Evolutionary conservation across 2,329 filamentous ascomycete species (phyloP).

Genomic region (Talaromyces amestolkiae): DNA sequence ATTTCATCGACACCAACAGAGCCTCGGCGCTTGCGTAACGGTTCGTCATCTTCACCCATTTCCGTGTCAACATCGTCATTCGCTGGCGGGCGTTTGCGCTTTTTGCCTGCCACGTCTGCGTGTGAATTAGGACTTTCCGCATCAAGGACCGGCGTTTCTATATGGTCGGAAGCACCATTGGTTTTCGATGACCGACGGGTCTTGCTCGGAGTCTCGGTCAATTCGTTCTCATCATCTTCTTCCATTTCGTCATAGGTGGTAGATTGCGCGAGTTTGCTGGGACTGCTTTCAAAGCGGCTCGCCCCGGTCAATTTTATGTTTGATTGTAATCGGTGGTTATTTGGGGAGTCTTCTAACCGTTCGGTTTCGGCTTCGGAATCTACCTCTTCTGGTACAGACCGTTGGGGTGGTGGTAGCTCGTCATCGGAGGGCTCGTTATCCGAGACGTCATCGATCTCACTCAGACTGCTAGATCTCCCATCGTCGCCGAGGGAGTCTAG

Average conservation of each 20-base stretch:
- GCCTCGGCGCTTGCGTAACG: conserved; percentile 41
- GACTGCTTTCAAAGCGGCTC: conserved; percentile 61
- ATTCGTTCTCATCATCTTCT: conserved; percentile 52
- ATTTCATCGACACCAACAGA: conserved; percentile 37
- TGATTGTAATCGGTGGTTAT: conserved; percentile 58
- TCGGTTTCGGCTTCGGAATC: conserved; percentile 92
- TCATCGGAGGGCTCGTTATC: conserved; percentile 63
- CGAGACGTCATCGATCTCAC: conserved; percentile 80
- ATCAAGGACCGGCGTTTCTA: conserved; percentile 22
- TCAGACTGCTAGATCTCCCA: conserved; percentile 83
- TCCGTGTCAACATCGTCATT: conserved; percentile 38
- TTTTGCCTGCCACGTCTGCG: conserved; percentile 36
- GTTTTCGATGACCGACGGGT: conserved; percentile 33
- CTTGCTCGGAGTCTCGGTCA: conserved; percentile 42
- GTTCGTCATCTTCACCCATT: conserved; percentile 40
- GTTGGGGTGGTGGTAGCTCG: conserved; percentile 45
- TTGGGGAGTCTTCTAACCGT: conserved; percentile 84
- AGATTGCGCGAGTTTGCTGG: conserved; percentile 71
- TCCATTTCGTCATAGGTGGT: conserved; percentile 47
- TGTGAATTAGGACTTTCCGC: conserved; percentile 24
- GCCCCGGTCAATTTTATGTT: conserved; percentile 61
- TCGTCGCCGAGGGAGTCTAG: conserved; percentile 55
- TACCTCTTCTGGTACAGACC: conserved; percentile 57
- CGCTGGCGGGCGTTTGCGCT: conserved; percentile 41
- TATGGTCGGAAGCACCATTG: conserved; percentile 26